Conservation (phyloP, 2,329 filamentous ascomycete genomes). For the Xylaria sp. region DNA sequence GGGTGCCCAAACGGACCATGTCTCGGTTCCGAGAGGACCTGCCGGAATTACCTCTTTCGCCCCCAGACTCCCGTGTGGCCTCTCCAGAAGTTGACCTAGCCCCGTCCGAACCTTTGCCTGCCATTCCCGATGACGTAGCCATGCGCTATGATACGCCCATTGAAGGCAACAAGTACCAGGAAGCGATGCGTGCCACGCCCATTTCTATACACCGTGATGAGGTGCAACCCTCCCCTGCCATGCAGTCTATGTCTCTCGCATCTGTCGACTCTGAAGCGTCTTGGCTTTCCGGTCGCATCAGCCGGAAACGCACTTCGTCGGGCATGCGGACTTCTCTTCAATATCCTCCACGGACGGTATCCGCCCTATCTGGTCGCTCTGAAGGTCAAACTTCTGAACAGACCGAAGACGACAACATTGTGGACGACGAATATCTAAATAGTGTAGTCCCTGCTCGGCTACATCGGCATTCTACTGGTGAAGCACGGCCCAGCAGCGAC, state of each 20-base stretch:
- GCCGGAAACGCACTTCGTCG: constrained; percentile 60
- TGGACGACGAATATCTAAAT: constrained; percentile 80
- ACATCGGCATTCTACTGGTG: constrained; percentile 59
- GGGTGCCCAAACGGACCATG: constrained; percentile 78
- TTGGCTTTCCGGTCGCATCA: constrained; percentile 84
- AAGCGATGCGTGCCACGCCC: constrained; percentile 58
- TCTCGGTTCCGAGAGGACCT: constrained; percentile 94
- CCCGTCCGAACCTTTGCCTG: constrained; percentile 49
- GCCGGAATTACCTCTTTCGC: constrained; percentile 86
- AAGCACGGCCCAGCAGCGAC: constrained; percentile 68
- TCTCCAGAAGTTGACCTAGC: constrained; percentile 73
- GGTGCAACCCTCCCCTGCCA: constrained; percentile 64
- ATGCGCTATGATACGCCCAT: constrained; percentile 61
- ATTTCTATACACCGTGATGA: constrained; percentile 57
- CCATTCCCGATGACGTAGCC: constrained; percentile 49
- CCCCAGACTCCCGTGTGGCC: constrained; percentile 82
- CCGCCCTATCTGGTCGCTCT: constrained; percentile 66
- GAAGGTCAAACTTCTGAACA: constrained; percentile 53
- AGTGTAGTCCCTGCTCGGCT: constrained; percentile 55
- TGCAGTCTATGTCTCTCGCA: constrained; percentile 84
- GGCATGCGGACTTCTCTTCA: constrained; percentile 56
- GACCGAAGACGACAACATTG: constrained; percentile 72
- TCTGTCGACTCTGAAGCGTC: constrained; percentile 96
- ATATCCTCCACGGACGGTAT: constrained; percentile 59
- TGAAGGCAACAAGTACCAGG: constrained; percentile 54